Evolutionary conservation across 176 grass and related monocot genomes (phyloP).

Genomic region (Lolium rigidum): DNA sequence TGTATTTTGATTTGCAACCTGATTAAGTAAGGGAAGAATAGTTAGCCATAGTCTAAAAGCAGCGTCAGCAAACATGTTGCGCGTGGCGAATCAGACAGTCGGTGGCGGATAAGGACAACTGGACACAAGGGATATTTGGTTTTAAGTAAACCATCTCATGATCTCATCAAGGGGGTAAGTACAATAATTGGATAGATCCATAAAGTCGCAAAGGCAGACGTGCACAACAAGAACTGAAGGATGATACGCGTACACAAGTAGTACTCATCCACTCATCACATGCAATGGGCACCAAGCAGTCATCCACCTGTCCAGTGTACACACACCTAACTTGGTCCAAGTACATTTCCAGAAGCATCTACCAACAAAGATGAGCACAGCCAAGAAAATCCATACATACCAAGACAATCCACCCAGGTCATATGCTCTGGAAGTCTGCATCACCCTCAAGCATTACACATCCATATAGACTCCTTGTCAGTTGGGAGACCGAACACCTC

Average conservation of each 20-base stretch:
- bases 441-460: background rate
- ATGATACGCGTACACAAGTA: background rate
- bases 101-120: constrained; percentile 9
- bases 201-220: constrained; percentile 16
- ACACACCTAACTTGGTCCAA: background rate
- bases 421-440: background rate
- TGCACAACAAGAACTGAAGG: constrained; percentile 3
- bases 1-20: no score
- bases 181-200: background rate
- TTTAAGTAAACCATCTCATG: background rate
- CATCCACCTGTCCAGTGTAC: constrained; percentile 4
- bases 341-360: constrained; percentile 22
- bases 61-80: background rate
- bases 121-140: background rate
- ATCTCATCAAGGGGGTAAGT: background rate
- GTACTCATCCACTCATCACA: background rate
- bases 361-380: background rate
- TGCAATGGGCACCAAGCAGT: background rate
- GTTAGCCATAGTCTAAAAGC: no score
- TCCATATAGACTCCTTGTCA: background rate
- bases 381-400: background rate
- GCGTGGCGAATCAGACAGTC: constrained; percentile 14
- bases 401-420: background rate
- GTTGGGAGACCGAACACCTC: background rate
- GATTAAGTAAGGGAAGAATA: background rate